Conservation (phyloP, 2,329 filamentous ascomycete genomes). For the Cladosporium sp. region DNA sequence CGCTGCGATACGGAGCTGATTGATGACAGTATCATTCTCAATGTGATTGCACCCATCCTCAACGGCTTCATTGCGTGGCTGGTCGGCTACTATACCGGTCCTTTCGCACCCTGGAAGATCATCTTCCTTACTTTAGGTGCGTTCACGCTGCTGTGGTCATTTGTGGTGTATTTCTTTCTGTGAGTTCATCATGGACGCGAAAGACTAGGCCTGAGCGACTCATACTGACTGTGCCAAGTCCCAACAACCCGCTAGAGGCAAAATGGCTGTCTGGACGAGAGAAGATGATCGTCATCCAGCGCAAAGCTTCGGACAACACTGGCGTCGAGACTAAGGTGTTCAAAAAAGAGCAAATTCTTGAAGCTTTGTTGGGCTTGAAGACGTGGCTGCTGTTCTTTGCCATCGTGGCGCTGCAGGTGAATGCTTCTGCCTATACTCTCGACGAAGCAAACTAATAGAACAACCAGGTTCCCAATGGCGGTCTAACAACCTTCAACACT, state of each 20-base stretch:
- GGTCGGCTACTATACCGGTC: slow-evolving; percentile 50
- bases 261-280: not conserved
- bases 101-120: slow-evolving; percentile 57
- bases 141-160: slow-evolving; percentile 53
- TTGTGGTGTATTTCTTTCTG: not conserved
- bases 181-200: not conserved
- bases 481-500: too few species aligned
- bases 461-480: too few species aligned
- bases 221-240: not conserved
- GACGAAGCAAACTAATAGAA: too few species aligned
- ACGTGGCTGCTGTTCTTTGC: slow-evolving; percentile 64
- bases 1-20: slow-evolving; percentile 18
- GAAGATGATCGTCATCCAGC: not conserved
- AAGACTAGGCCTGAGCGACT: not conserved
- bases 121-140: slow-evolving; percentile 49
- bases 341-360: slow-evolving; percentile 51
- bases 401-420: slow-evolving; percentile 48
- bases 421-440: too few species aligned
- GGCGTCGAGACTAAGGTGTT: not conserved
- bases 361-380: slow-evolving; percentile 54
- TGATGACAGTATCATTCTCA: slow-evolving; percentile 22
- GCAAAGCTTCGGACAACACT: not conserved
- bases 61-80: slow-evolving; percentile 41
- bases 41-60: slow-evolving; percentile 19
- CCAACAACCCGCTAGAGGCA: not conserved